A percentile compares a stretch with the other conserved stretches of the same genome.
Conservation (phyloP, 495 filamentous ascomycete genomes). For the Lasiosphaeria ovina region DNA sequence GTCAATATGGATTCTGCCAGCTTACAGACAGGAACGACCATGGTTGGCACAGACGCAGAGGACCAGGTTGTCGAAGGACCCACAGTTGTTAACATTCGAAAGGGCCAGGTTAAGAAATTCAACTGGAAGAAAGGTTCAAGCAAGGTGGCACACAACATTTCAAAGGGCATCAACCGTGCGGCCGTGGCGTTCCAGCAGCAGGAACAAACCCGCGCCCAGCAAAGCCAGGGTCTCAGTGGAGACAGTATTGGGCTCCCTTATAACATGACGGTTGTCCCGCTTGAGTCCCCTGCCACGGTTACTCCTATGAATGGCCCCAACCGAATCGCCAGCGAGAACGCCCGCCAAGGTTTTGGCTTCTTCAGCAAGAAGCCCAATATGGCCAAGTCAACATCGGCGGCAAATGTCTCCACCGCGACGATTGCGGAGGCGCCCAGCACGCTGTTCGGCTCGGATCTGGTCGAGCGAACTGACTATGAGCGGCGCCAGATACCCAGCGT, state of each 20-base stretch:
- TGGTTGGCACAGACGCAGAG: slow-evolving; percentile 65
- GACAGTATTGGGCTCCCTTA: slow-evolving; percentile 61
- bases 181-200: slow-evolving; percentile 54
- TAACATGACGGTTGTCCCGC: slow-evolving; percentile 54
- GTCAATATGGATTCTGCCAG: slow-evolving; percentile 52
- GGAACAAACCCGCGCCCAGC: slow-evolving; percentile 41
- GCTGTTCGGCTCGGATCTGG: slow-evolving; percentile 89
- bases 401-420: slow-evolving; percentile 48
- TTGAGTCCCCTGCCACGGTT: slow-evolving; percentile 43
- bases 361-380: slow-evolving; percentile 56
- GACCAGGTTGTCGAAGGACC: slow-evolving; percentile 71
- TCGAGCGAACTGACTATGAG: slow-evolving; percentile 83
- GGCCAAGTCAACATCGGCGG: slow-evolving; percentile 53
- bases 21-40: slow-evolving; percentile 38
- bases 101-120: slow-evolving; percentile 90
- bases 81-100: slow-evolving; percentile 87
- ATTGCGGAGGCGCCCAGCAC: slow-evolving; percentile 56
- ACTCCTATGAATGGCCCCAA: slow-evolving; percentile 16
- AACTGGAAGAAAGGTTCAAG: slow-evolving; percentile 98
- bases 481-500: slow-evolving; percentile 85
- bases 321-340: slow-evolving; percentile 46
- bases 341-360: slow-evolving; percentile 71
- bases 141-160: slow-evolving; percentile 87
- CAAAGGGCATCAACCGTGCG: slow-evolving; percentile 88
- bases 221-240: slow-evolving; percentile 51